Evolutionary conservation across 768 basidiomycete genomes (phyloP), one percentile per base, ranked within the genome.

Genomic region (Tricholoma sp.): DNA sequence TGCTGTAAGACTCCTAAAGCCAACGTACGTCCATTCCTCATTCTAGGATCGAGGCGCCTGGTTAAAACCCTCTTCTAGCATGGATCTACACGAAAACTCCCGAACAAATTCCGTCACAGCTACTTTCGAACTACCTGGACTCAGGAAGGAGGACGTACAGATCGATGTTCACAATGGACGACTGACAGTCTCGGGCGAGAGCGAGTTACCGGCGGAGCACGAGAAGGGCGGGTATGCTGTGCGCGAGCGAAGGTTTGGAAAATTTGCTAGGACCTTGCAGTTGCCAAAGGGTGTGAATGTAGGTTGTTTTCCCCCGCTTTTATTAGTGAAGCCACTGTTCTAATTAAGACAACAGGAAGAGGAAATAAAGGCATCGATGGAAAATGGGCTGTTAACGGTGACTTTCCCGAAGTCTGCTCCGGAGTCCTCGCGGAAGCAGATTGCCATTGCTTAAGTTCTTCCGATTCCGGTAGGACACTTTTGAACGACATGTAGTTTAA

Each of bases 41-140:
- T 12, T 11, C 24, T 32, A 3, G n/a, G 8, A 29, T 8, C 9
- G 5, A 28, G 42, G 1, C 32, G 10, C 24, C 17, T 8, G 44
- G 15, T 18, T 18, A 41, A 15, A 15, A n/a, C n/a, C n/a, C 18
- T 13, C 33, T 10, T 15, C n/a, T 24, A 72, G 83, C 58, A 76
- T 83, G 71, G 75, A 84, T 59, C 53, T 84, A 2, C 70, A 76
- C 52, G 79, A 81, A 62, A 70, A 76, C 51, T 59, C 70, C 13
- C 70, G 74, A 1, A 61, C 63, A n/a, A 76, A 76, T 58, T 56
- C 61, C 17, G 74, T 82, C 28, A 80, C 77, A 2, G 81, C 80
- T 9, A 75, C 75, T 6, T 80, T 85, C 55, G 84, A 84, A 61
- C 66, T 82, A 1, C 82, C 83, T 4, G 81, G 83, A 8, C 63